Evolutionary conservation across 2,329 filamentous ascomycete species (phyloP), one percentile per base, ranked within the genome.

Genomic region (Arachnopeziza araneosa): DNA sequence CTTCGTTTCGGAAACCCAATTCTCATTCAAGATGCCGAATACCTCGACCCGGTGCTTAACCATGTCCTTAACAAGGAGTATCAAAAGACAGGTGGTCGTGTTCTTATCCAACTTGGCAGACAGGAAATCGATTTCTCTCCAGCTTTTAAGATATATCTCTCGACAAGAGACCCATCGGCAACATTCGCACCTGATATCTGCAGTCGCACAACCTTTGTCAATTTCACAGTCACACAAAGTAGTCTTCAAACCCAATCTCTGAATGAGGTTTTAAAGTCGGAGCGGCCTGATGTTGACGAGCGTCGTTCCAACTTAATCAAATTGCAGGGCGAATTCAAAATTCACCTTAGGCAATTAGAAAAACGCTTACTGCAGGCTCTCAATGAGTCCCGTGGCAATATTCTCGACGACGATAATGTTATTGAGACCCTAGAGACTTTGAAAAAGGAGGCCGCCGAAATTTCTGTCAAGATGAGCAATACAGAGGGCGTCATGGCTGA

Each of bases 21-120:
- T 67, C 84, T 99, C 63, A 99, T 99, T 62, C 95, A 99, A 75
- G 95, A 99, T 74, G 96, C 95, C 0, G 96, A 99, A 76, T 90
- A 99, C 73, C 79, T 99, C 60, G 95, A 99, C 71, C 96, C 96
- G 0, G 93, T 99, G 61, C 86, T 99, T 69, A 99, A 98, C 72
- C 95, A 99, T 70, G 93, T 99, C 59, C 85, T 99, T 75, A 99
- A 99, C 79, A 99, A 99, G 75, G 95, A 99, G 73, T 99, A 99
- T 75, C 96, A 99, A 76, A 96, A 93, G 79, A 99, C 96, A 26
- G 95, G 95, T 67, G 95, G 95, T 23, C 93, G 95, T 83, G 93
- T 98, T 52, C 86, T 99, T 57, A 99, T 99, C 65, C 95, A 99
- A 75, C 89, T 99, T 50, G 95, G 95, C 70, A 97, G 95, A 76